These are phyloP conservation scores for Wallacemonas sp. DNA, from an alignment of 208 protist genomes.

Conservation along the genomic window DNA sequence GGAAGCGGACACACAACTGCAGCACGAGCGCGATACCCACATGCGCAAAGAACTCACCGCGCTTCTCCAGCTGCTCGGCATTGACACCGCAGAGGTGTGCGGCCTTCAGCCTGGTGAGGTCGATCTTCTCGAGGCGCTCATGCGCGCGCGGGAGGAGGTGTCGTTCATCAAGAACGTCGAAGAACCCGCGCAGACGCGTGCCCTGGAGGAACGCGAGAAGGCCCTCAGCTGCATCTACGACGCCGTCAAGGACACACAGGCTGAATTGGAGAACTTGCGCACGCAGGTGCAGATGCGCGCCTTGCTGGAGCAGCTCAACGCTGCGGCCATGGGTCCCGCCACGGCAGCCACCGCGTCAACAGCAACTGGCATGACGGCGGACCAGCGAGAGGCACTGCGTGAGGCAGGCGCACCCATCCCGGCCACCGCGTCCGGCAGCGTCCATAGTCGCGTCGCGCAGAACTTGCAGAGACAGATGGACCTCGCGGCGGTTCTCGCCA, in stretches of 20 bases:
- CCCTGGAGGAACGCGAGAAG: constrained; percentile 12
- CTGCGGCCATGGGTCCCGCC: neutral
- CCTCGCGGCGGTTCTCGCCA: neutral
- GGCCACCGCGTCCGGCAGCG: neutral
- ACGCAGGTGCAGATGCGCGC: constrained; percentile 7
- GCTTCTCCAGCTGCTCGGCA: constrained; percentile 6
- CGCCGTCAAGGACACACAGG: constrained; percentile 15
- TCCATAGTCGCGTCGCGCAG: neutral
- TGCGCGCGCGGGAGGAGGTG: constrained; percentile 20
- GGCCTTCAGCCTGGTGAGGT: constrained; percentile 14
- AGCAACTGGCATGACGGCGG: too few relatives aligned
- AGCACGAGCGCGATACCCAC: constrained; percentile 10
- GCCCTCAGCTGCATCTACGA: constrained; percentile 22
- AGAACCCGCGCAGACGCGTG: constrained; percentile 24
- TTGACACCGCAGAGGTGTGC: constrained; percentile 4
- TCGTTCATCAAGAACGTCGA: constrained; percentile 24
- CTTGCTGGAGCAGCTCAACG: constrained; percentile 16
- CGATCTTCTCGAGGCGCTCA: constrained; percentile 14
- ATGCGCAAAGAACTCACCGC: constrained; percentile 6
- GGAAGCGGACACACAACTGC: neutral
- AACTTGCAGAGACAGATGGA: constrained; percentile 10
- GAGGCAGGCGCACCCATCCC: neutral
- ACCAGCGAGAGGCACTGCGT: too few relatives aligned
- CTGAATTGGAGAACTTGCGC: neutral
- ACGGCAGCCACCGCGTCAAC: neutral